These are phyloP conservation scores for Gonapodya sp. DNA, from an alignment of 192 early-diverging fungal genomes.

Conservation along the genomic window DNA sequence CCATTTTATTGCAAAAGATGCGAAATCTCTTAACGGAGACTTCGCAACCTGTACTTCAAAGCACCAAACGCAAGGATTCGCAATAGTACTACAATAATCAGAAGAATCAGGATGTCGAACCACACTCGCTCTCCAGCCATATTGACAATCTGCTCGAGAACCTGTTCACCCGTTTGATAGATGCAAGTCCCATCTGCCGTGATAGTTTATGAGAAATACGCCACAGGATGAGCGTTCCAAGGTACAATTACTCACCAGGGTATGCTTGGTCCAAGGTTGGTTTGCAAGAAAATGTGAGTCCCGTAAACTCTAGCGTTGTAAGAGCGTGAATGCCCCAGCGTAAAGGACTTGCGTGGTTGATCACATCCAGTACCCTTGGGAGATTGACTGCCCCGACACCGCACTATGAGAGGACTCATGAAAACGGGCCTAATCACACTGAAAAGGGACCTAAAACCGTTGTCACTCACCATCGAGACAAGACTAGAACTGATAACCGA, in stretches of 20 bases:
- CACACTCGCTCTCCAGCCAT: not conserved
- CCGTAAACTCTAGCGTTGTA: not conserved
- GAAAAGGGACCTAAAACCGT: not conserved
- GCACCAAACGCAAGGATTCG: not conserved
- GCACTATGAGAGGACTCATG: not conserved
- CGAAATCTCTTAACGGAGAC: not conserved
- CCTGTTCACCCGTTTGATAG: not conserved
- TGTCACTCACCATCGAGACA: not conserved
- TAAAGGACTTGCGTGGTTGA: slow-evolving; percentile 2
- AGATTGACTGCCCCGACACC: not conserved
- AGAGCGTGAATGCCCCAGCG: slow-evolving; percentile 10
- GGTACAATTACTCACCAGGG: not conserved
- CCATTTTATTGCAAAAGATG: not conserved
- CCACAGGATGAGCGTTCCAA: not conserved
- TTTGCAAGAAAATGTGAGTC: not conserved
- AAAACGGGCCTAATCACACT: not conserved
- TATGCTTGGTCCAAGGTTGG: not conserved
- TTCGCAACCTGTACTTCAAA: not conserved
- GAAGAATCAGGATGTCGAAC: not conserved
- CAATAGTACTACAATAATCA: not conserved
- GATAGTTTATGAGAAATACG: not conserved
- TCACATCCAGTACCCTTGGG: not conserved
- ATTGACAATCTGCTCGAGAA: not conserved
- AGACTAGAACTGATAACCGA: not conserved
- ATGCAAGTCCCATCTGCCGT: slow-evolving; percentile 4